Percentiles rank a stretch among this genome's conserved stretches.
Conservation (phyloP, 2,329 filamentous ascomycete genomes). For the Fusarium coffeatum region DNA sequence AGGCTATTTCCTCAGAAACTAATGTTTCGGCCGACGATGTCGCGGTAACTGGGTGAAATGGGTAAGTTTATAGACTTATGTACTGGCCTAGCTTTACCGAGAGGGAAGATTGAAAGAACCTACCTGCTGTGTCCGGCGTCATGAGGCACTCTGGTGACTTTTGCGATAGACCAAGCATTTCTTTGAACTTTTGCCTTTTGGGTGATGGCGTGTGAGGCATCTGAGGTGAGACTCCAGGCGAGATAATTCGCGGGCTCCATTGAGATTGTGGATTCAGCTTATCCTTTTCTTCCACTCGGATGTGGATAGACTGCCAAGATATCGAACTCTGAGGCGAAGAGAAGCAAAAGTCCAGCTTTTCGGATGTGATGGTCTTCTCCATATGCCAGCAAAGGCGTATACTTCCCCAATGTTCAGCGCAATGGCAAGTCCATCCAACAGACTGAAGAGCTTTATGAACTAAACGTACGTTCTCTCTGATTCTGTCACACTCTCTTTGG, state of each 20-base stretch:
- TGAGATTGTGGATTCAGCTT: neutral
- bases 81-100: rapidly evolving
- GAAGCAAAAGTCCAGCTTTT: neutral
- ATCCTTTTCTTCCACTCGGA: neutral
- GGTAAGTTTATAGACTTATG: neutral
- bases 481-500: neutral
- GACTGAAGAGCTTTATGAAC: neutral
- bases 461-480: neutral
- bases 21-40: rapidly evolving
- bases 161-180: neutral
- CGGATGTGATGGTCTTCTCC: neutral
- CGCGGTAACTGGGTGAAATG: rapidly evolving
- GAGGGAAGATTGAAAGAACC: neutral
- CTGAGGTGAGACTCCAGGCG: neutral
- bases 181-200: neutral
- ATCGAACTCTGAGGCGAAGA: neutral
- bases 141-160: neutral
- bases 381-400: neutral
- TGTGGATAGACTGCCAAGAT: neutral
- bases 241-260: too few relatives aligned
- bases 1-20: neutral
- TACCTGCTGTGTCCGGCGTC: neutral
- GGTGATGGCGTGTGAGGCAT: too few relatives aligned
- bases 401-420: neutral
- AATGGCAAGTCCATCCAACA: neutral